Percentiles rank a stretch among this genome's conserved stretches.
These are phyloP conservation scores for Jatropha curcas DNA, from an alignment of 345 rosid species.

Conservation along the genomic window DNA sequence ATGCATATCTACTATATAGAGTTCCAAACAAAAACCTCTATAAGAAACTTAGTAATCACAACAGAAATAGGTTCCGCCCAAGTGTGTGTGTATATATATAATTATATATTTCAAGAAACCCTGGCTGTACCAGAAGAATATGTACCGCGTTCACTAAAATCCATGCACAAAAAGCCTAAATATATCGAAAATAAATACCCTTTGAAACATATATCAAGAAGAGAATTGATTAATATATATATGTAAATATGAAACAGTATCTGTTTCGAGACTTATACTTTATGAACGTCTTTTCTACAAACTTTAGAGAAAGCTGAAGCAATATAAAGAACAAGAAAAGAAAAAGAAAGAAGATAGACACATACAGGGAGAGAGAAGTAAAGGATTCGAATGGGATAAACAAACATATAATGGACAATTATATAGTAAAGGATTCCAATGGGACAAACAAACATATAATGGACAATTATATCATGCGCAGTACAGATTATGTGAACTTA, in stretches of 20 bases:
- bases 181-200: too few species aligned
- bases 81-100: not conserved
- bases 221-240: slow-evolving; percentile 1
- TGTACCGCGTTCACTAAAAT: slow-evolving; percentile 37
- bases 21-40: slow-evolving; percentile 28
- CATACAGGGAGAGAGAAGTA: too few species aligned
- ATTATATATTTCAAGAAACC: not conserved
- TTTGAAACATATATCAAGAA: not conserved
- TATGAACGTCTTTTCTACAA: slow-evolving; percentile 18
- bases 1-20: not conserved
- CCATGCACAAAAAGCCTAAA: slow-evolving; percentile 35
- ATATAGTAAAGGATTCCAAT: slow-evolving; percentile 23
- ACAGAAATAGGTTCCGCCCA: too few species aligned
- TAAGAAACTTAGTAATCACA: slow-evolving; percentile 14
- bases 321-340: not conserved
- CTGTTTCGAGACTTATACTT: not conserved
- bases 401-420: slow-evolving; percentile 18
- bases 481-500: slow-evolving; percentile 28
- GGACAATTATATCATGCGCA: slow-evolving; percentile 28
- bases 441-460: slow-evolving; percentile 8
- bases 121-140: slow-evolving; percentile 20
- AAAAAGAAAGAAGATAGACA: slow-evolving; percentile 9
- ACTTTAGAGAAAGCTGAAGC: slow-evolving; percentile 20
- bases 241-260: slow-evolving; percentile 3
- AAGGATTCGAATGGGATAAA: slow-evolving; percentile 1